A percentile compares a stretch with the other conserved stretches of the same genome.
Evolutionary conservation across 2,329 filamentous ascomycete genomes (phyloP).

Genomic region (Lachnellula occidentalis): DNA sequence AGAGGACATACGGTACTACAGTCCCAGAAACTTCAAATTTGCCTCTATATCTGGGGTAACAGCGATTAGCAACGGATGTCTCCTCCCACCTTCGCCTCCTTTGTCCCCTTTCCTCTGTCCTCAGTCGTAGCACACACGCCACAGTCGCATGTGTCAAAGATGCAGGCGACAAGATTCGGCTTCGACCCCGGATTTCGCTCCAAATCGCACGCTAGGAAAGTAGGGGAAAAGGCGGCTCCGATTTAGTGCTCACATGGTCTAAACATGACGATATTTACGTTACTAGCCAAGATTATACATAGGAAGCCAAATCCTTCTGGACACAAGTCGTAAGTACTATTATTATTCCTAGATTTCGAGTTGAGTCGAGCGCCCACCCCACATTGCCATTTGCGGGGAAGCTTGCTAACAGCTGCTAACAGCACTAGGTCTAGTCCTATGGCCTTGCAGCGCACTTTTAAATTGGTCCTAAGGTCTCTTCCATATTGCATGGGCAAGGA

Average conservation of each 20-base stretch:
- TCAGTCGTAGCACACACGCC: neutral
- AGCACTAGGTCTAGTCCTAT: neutral
- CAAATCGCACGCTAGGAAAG: neutral
- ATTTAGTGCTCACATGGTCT: neutral
- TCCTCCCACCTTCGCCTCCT: neutral
- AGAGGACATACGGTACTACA: too few relatives aligned
- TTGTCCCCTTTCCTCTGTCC: neutral
- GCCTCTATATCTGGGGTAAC: too few relatives aligned
- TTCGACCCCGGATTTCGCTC: conserved; percentile 12
- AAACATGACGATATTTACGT: too few relatives aligned
- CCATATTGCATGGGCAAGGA: conserved; percentile 12
- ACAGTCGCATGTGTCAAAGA: conserved; percentile 1
- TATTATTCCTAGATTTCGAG: neutral
- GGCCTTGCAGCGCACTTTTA: neutral
- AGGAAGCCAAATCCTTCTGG: too few relatives aligned
- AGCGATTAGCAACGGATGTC: neutral
- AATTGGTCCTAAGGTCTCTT: neutral
- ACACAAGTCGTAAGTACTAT: too few relatives aligned
- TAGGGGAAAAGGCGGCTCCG: neutral
- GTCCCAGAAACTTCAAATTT: too few relatives aligned
- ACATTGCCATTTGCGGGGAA: conserved; percentile 15
- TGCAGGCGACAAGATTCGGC: neutral
- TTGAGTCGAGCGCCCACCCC: neutral
- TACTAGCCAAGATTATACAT: too few relatives aligned
- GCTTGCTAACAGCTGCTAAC: neutral